Evolutionary conservation across 78 protist species (phyloP), one percentile per base, ranked within the genome.

Genomic region (Dictyostelium firmibasis): DNA sequence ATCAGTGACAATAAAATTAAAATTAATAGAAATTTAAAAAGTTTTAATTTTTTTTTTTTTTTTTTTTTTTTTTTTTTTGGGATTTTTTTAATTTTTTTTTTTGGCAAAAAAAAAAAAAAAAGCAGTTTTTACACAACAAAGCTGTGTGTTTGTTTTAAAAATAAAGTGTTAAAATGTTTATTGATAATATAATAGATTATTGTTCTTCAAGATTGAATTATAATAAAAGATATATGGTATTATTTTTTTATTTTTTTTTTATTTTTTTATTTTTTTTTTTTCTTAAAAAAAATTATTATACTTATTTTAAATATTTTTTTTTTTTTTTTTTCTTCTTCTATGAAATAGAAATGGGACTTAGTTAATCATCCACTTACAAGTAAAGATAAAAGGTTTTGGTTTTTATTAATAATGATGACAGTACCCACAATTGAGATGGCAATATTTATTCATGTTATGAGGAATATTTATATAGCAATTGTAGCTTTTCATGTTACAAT

Each of bases 291-390:
- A 16, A 2, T 38, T 38, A 4, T 38, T 38, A 38, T 38, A 38
- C 43, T 38, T 38, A 4, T 14, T 50, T 50, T 53, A 16, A 53
- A n/a, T 31, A 10, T 69, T 69, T 29, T 11, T 69, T 69, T 69
- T 29, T 2, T 69, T 4, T 50, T 50, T 50, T 50, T 50, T 50
- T 16, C 0, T 47, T 47, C 1, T 47, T 11, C 11, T 47, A 53
- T 53, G 25, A 53, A 9, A 70, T 16, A 86, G 92, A 47, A 75
- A 76, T 86, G 92, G 92, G 35, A 86, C n/a, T 43, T 86, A 36
- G 27, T 20, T 4, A 33, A 47, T 33, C 91, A 86, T 35, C 84
- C 84, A 31, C 23, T 62, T 53, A 75, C 27, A n/a, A 70, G 4
- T 33, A 35, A 23, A 27, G 84, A 86, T 53, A 20, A 38, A 1